Evolutionary conservation across 2,329 filamentous ascomycete genomes (phyloP).

Genomic region (Tricladium varicosporioides): DNA sequence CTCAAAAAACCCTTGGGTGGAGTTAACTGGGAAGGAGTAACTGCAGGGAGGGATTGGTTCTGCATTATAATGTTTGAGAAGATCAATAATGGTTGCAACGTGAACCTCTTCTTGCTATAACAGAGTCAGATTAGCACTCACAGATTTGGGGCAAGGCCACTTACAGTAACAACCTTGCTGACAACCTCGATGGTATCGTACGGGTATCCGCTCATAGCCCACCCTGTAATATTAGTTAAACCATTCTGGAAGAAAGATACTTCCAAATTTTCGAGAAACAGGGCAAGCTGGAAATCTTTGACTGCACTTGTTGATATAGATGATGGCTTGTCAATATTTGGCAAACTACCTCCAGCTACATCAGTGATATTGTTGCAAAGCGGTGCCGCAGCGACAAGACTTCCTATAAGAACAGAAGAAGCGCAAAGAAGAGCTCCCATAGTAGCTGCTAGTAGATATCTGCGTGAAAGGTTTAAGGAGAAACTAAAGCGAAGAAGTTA

Average conservation of each 20-base stretch:
- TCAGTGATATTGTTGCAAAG: conserved; percentile 9
- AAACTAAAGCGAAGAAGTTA: not conserved
- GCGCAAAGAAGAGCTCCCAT: conserved; percentile 8
- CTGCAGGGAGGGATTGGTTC: conserved; percentile 6
- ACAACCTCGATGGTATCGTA: conserved; percentile 13
- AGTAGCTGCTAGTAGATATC: not conserved
- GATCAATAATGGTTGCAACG: conserved; percentile 8
- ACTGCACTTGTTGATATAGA: conserved; percentile 8
- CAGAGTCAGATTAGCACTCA: conserved; percentile 3
- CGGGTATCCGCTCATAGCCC: conserved; percentile 6
- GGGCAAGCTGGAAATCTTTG: conserved; percentile 9
- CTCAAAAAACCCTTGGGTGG: conserved; percentile 13
- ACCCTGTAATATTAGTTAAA: conserved; percentile 15
- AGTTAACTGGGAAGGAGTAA: conserved; percentile 13
- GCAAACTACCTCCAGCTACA: conserved; percentile 7
- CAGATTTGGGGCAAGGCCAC: conserved; percentile 1
- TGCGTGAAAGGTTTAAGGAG: not conserved
- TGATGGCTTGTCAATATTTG: conserved; percentile 7
- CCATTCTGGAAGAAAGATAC: conserved; percentile 6
- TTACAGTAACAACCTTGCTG: conserved; percentile 10
- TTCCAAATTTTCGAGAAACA: conserved; percentile 17
- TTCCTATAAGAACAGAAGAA: conserved; percentile 8
- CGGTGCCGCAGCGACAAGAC: not conserved
- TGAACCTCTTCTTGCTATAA: conserved; percentile 19
- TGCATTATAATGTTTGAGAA: conserved; percentile 11